Evolutionary conservation across 2,329 filamentous ascomycete species (phyloP).

Genomic region (Didymellaceae sp.): DNA sequence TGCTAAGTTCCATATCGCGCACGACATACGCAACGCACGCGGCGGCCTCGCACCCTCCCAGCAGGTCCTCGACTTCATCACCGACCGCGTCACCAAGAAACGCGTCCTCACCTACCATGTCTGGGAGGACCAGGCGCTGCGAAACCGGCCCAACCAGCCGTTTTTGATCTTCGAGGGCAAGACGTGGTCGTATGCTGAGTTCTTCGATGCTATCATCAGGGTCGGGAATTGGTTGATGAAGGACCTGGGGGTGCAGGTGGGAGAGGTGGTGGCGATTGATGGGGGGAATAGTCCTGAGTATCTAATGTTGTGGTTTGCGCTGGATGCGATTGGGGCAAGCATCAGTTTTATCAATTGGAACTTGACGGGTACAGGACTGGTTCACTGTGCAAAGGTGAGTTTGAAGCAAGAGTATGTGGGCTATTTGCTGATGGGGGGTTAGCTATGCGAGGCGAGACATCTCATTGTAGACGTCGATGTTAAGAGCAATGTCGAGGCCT

Average conservation of each 20-base stretch:
- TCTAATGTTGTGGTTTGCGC: constrained; percentile 48
- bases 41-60: constrained; percentile 25
- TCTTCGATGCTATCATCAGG: constrained; percentile 35
- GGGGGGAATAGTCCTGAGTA: constrained; percentile 46
- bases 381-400: constrained; percentile 45
- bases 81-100: constrained; percentile 24
- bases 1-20: constrained; percentile 42
- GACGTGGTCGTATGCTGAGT: constrained; percentile 43
- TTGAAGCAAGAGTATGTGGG: constrained; percentile 42
- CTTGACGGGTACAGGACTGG: constrained; percentile 41
- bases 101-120: constrained; percentile 40
- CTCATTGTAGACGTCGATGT: constrained; percentile 53
- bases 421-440: constrained; percentile 55
- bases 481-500: constrained; percentile 55
- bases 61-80: constrained; percentile 27
- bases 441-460: constrained; percentile 56
- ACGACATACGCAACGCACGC: constrained; percentile 33
- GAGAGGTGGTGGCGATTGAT: constrained; percentile 47
- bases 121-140: constrained; percentile 48
- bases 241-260: constrained; percentile 39
- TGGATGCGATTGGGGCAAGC: constrained; percentile 44
- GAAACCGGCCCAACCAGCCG: constrained; percentile 37
- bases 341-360: constrained; percentile 48
- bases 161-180: constrained; percentile 48
- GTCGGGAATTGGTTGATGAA: constrained; percentile 48